Evolutionary conservation across 257 asterid genomes (phyloP).

Genomic region (Dorcoceras hygrometricum): DNA sequence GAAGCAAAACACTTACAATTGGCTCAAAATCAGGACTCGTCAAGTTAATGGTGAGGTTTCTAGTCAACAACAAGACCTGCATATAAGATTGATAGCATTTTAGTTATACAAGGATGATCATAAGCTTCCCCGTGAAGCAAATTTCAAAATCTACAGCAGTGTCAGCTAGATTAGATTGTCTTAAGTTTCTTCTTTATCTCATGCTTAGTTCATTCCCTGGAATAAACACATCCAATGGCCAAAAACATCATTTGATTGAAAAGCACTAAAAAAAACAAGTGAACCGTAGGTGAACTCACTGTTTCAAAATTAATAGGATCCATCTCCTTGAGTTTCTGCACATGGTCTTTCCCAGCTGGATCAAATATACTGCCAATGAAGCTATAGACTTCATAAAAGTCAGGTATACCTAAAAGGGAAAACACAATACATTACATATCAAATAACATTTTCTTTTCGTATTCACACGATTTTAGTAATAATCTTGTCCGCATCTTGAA

Average conservation of each 20-base stretch:
- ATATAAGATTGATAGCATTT: slow-evolving; percentile 11
- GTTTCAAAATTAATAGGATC: slow-evolving; percentile 95
- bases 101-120: too few relatives aligned
- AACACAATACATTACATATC: slow-evolving; percentile 5
- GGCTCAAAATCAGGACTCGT: slow-evolving; percentile 84
- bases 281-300: slow-evolving; percentile 43
- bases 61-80: slow-evolving; percentile 91
- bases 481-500: background rate
- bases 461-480: background rate
- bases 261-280: slow-evolving; percentile 8
- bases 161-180: background rate
- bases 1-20: slow-evolving; percentile 52
- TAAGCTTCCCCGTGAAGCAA: background rate
- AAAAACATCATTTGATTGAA: background rate
- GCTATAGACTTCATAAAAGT: slow-evolving; percentile 91
- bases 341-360: slow-evolving; percentile 69
- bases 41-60: slow-evolving; percentile 79
- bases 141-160: too few relatives aligned
- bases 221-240: background rate
- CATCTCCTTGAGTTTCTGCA: slow-evolving; percentile 94
- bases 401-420: slow-evolving; percentile 65
- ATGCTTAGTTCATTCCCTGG: background rate
- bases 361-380: slow-evolving; percentile 95
- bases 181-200: background rate
- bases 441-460: too few relatives aligned